Evolutionary conservation across 1,284 basidiomycete genomes (phyloP).

Genomic region (Phylloporus gajari): DNA sequence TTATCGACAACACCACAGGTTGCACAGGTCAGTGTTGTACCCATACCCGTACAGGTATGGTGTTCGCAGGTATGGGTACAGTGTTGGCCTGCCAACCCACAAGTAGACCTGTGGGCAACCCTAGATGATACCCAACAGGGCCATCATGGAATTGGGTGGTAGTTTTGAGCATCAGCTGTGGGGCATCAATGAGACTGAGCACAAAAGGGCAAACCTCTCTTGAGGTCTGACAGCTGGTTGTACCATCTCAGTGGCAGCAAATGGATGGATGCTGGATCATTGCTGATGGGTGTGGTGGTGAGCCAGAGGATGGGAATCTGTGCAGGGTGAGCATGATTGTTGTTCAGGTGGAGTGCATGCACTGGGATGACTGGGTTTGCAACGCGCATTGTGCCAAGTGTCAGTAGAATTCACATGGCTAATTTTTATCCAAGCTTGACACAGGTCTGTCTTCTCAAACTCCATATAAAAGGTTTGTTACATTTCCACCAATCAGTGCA

Average conservation of each 20-base stretch:
- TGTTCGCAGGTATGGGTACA: no score
- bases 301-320: constrained; percentile 57
- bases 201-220: constrained; percentile 51
- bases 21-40: no score
- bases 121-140: constrained; percentile 44
- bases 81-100: no score
- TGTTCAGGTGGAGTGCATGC: constrained; percentile 17
- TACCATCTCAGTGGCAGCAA: constrained; percentile 44
- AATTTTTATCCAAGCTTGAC: not conserved
- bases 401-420: constrained; percentile 46
- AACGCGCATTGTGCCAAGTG: constrained; percentile 54
- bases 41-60: no score
- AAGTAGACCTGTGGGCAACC: no score
- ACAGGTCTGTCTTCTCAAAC: not conserved
- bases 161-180: constrained; percentile 43
- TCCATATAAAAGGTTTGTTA: no score
- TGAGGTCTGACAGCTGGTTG: constrained; percentile 54
- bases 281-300: constrained; percentile 46
- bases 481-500: no score
- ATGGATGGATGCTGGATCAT: constrained; percentile 46
- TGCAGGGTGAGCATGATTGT: not conserved
- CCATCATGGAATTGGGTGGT: constrained; percentile 47
- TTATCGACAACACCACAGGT: no score
- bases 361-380: constrained; percentile 53
- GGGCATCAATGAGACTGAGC: not conserved